phyloP scores from a whole-genome alignment of 1,284 basidiomycete genomes.

The Stereum hirsutum region DNA sequence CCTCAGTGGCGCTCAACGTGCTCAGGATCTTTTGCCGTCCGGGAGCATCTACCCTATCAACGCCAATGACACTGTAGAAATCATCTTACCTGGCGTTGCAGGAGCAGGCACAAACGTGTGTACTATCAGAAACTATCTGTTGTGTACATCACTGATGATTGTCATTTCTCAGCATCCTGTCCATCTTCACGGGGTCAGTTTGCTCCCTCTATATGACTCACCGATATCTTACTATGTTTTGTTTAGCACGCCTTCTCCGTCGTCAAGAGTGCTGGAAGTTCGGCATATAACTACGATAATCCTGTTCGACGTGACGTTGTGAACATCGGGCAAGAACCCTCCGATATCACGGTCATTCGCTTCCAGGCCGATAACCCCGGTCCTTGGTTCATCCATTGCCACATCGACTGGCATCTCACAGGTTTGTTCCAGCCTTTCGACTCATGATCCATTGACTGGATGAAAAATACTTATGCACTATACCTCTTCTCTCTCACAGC shows the following conservation, averaged over 20 bases:
- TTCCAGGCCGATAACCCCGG: slow-evolving; percentile 34
- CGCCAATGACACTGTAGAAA: slow-evolving; percentile 22
- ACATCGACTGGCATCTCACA: not conserved
- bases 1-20: slow-evolving; percentile 18
- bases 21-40: slow-evolving; percentile 20
- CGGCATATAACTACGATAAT: slow-evolving; percentile 28
- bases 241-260: slow-evolving; percentile 21
- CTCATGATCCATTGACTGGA: not conserved
- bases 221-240: not conserved
- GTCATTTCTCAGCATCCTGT: slow-evolving; percentile 21
- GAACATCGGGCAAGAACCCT: slow-evolving; percentile 12
- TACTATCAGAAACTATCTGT: not conserved
- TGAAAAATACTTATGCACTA: not conserved
- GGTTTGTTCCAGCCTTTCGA: not conserved
- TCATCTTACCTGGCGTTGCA: slow-evolving; percentile 20
- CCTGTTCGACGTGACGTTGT: slow-evolving; percentile 22
- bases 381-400: slow-evolving; percentile 31
- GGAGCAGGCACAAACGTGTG: slow-evolving; percentile 14
- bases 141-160: not conserved
- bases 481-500: not conserved
- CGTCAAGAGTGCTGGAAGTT: slow-evolving; percentile 18
- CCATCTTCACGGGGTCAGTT: slow-evolving; percentile 25
- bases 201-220: not conserved
- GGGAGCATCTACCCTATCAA: slow-evolving; percentile 21
- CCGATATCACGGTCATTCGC: slow-evolving; percentile 20